These are phyloP conservation scores for Fraxinus sp. DNA, from an alignment of 305 asterid species.

Conservation along the genomic window DNA sequence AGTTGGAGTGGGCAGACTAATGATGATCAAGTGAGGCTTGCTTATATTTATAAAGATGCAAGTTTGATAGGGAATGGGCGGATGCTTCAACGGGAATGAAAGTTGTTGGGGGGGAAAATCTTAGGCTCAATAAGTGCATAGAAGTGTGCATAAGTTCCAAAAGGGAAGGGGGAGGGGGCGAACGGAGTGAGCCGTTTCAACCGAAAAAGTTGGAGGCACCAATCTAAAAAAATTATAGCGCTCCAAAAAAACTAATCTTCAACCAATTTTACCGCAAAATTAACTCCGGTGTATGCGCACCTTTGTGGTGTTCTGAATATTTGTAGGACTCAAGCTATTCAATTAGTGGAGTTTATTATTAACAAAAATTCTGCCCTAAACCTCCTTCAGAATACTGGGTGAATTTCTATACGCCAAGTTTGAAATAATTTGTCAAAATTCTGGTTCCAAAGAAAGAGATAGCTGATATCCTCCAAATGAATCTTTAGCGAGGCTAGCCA, in stretches of 20 bases:
- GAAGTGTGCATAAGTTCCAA: neutral
- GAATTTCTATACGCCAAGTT: neutral
- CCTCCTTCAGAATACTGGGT: neutral
- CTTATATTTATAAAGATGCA: neutral
- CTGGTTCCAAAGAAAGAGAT: neutral
- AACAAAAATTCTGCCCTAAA: neutral
- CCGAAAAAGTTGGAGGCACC: neutral
- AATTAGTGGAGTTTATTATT: neutral
- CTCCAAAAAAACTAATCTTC: neutral
- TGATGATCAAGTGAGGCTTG: neutral
- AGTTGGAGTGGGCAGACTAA: neutral
- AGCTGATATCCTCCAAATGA: neutral
- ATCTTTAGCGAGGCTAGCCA: neutral
- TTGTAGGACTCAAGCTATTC: neutral
- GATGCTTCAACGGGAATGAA: neutral
- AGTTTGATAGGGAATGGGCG: neutral
- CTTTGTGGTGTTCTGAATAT: neutral
- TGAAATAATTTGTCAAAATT: neutral
- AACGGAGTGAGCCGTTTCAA: neutral
- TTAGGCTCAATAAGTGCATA: neutral
- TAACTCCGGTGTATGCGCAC: neutral
- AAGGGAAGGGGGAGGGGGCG: neutral
- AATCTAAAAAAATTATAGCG: neutral
- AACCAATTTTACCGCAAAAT: neutral
- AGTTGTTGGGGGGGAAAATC: neutral